Percentiles rank a stretch among this genome's conserved stretches.
Conservation (phyloP, 352 stramenopile species). For the Poterioochromonas sp. region DNA sequence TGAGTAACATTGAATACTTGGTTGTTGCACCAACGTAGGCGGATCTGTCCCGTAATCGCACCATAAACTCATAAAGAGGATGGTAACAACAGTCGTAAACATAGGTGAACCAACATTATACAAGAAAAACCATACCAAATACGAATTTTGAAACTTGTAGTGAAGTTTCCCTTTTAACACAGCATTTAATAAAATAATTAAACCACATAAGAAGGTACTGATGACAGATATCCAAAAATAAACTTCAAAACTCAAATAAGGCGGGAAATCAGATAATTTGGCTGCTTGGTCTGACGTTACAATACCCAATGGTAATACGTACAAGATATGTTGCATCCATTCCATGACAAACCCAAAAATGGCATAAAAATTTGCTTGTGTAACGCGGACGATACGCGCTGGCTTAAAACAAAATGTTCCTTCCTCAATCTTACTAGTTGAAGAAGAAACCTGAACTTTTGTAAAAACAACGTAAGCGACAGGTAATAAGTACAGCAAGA, state of each 20-base stretch:
- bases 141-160: constrained; percentile 29
- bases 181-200: constrained; percentile 34
- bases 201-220: not conserved
- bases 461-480: constrained; percentile 26
- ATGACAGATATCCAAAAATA: constrained; percentile 27
- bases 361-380: constrained; percentile 32
- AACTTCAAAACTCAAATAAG: constrained; percentile 24
- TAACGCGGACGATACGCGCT: constrained; percentile 12
- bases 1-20: constrained; percentile 11
- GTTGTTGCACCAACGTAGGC: constrained; percentile 18
- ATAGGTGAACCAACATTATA: constrained; percentile 25
- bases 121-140: constrained; percentile 33
- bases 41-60: constrained; percentile 19
- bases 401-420: constrained; percentile 35
- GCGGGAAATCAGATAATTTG: constrained; percentile 30
- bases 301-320: constrained; percentile 26
- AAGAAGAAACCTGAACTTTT: constrained; percentile 16
- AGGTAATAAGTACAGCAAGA: constrained; percentile 22
- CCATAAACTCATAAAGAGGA: constrained; percentile 31
- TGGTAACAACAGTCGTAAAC: constrained; percentile 22
- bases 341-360: constrained; percentile 33
- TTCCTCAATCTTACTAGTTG: constrained; percentile 29
- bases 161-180: constrained; percentile 24
- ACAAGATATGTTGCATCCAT: constrained; percentile 32
- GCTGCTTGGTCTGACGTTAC: not conserved